Evolutionary conservation across 306 rosid genomes (phyloP), one percentile per base, ranked within the genome.

Genomic region (Quercus variabilis): DNA sequence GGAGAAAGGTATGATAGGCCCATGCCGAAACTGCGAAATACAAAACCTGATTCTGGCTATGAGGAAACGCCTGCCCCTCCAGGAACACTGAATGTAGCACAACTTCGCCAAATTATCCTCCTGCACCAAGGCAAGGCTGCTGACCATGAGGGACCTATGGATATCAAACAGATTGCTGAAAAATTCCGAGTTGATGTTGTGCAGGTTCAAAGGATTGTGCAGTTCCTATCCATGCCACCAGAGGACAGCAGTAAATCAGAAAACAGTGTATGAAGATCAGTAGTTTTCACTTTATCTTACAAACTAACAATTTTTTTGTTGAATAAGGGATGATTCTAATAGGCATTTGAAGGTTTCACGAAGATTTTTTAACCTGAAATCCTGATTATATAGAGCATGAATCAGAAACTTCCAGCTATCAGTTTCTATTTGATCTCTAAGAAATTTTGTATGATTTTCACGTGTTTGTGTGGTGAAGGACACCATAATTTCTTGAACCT

Each of bases 41-140:
- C 94, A 13, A 88, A 83, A 41, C 86, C 85, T 38, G 93, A 91
- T 82, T 88, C 94, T 11, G 79, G 86, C 64, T 87, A 86, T n/a
- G 99, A 86, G 76, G 98, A 87, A 52, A 87, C 84, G 74, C 82
- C 88, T 1, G 93, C 87, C 80, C 85, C 91, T 31, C 82, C 88
- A 18, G 97, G 98, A 75, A 93, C 96, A 21, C 82, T 91, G 76
- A 93, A 93, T 57, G 89, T 96, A 55, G 88, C 92, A 2, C 96
- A 93, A 81, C 87, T 93, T 83, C 96, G 98, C 55, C 97, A 89
- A 26, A 74, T 88, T 60, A 79, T 96, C 60, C 93, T 89, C 51
- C 84, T 91, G 71, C 91, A 89, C 62, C 89, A 89, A 81, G 97
- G 97, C 49, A 96, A 91, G 88, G 93, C 97, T 41, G 94, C 88